Percentiles rank a stretch among this genome's conserved stretches.
Evolutionary conservation across 2,329 filamentous ascomycete species (phyloP).

Genomic region (Polytolypa hystricis): DNA sequence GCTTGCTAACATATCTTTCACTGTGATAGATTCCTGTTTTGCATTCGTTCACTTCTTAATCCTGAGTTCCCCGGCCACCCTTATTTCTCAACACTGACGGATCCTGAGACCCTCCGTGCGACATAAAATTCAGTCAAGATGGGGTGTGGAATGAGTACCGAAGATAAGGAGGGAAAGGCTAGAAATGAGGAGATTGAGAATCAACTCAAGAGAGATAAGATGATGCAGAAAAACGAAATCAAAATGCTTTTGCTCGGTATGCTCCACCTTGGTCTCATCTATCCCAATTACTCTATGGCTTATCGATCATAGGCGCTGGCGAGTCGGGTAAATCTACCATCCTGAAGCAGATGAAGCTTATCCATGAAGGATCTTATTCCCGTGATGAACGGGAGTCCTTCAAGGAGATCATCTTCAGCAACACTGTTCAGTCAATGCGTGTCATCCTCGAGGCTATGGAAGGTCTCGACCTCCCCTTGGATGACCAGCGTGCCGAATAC

Average conservation of each 20-base stretch:
- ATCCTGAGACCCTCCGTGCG: too few relatives aligned
- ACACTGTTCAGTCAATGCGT: slow-evolving; percentile 60
- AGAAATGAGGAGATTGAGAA: slow-evolving; percentile 99
- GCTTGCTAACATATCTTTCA: too few relatives aligned
- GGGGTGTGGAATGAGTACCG: slow-evolving; percentile 99
- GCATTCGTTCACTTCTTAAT: too few relatives aligned
- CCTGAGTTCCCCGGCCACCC: too few relatives aligned
- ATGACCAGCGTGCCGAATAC: slow-evolving; percentile 88
- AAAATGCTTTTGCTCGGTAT: slow-evolving; percentile 98
- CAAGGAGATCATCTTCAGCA: slow-evolving; percentile 63
- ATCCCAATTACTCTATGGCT: slow-evolving; percentile 3
- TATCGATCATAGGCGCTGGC: slow-evolving; percentile 62
- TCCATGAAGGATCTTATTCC: slow-evolving; percentile 97
- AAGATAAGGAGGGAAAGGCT: slow-evolving; percentile 99
- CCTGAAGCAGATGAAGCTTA: slow-evolving; percentile 97
- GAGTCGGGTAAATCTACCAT: slow-evolving; percentile 95
- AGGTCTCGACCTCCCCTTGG: slow-evolving; percentile 65
- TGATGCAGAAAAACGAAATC: slow-evolving; percentile 99
- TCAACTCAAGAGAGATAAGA: slow-evolving; percentile 94
- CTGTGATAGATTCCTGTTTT: too few relatives aligned
- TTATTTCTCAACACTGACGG: too few relatives aligned
- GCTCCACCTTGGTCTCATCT: slow-evolving; percentile 25
- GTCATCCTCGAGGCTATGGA: slow-evolving; percentile 60
- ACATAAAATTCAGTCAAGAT: slow-evolving; percentile 63
- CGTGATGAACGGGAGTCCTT: slow-evolving; percentile 68